These are phyloP conservation scores for Butyriboletus loyo DNA, from an alignment of 768 basidiomycete species.

Conservation along the genomic window DNA sequence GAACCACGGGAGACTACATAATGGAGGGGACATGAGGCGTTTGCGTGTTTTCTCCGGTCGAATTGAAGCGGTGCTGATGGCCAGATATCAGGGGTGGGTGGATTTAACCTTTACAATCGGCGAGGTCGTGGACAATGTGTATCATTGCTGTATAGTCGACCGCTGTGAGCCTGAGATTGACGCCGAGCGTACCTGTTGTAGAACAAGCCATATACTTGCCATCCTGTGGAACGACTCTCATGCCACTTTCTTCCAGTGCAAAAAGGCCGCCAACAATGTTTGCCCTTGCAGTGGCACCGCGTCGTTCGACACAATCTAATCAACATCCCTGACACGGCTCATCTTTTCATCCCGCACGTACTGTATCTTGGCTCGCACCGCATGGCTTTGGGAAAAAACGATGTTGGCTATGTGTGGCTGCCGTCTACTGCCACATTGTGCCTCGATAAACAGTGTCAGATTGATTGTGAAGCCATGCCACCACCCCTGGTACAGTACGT, in stretches of 20 bases:
- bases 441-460: neutral
- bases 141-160: constrained; percentile 1
- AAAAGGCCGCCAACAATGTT: neutral
- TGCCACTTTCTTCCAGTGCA: no score
- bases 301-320: neutral
- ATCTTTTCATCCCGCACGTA: constrained; percentile 2
- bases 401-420: constrained; percentile 1
- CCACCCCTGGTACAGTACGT: no score
- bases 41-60: constrained; percentile 20
- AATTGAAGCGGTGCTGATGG: constrained; percentile 13
- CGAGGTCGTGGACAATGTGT: constrained; percentile 15
- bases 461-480: neutral
- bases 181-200: neutral
- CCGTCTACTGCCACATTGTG: neutral
- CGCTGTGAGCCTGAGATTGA: neutral
- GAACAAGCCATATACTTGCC: constrained; percentile 7
- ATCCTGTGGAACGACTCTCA: no score
- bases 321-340: constrained; percentile 1
- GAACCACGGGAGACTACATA: constrained; percentile 13
- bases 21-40: constrained; percentile 24
- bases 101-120: constrained; percentile 24
- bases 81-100: constrained; percentile 17
- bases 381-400: neutral
- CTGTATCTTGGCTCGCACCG: neutral
- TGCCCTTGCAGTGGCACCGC: constrained; percentile 1